These are phyloP conservation scores for Isatis lusitanica DNA, from an alignment of 441 rosid genomes.

Conservation along the genomic window DNA sequence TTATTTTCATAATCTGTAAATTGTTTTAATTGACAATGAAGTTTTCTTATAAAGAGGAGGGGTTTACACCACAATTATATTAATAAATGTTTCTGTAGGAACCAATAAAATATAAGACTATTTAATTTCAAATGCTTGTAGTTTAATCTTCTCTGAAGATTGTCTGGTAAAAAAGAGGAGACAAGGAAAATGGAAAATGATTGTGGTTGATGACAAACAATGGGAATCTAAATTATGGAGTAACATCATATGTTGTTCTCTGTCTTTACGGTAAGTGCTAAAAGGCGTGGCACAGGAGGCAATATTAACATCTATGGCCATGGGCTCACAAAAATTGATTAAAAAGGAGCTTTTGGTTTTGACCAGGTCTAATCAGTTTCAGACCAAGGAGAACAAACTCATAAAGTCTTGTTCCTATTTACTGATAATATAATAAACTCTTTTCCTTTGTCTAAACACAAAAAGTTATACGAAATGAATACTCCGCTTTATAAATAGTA, in stretches of 20 bases:
- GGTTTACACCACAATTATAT: no score
- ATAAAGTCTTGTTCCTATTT: slow-evolving; percentile 3
- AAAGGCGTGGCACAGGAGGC: slow-evolving; percentile 37
- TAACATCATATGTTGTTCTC: slow-evolving; percentile 11
- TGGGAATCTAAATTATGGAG: slow-evolving; percentile 34
- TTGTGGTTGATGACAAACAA: slow-evolving; percentile 37
- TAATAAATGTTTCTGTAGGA: not conserved
- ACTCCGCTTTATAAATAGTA: not conserved
- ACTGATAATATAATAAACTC: not conserved
- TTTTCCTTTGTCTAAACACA: slow-evolving; percentile 3
- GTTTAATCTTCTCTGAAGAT: slow-evolving; percentile 24
- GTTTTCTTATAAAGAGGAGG: no score
- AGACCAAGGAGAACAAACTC: slow-evolving; percentile 27
- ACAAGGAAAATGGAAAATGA: slow-evolving; percentile 38
- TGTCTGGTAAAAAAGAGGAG: slow-evolving; percentile 35
- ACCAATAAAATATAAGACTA: not conserved
- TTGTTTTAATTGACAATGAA: no score
- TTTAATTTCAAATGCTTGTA: not conserved
- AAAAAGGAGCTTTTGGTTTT: slow-evolving; percentile 33
- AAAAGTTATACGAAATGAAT: not conserved
- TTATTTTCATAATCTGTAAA: no score
- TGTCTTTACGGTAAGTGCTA: slow-evolving; percentile 37
- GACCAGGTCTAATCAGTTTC: slow-evolving; percentile 36
- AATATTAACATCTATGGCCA: slow-evolving; percentile 2
- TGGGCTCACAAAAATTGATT: not conserved